A percentile compares a stretch with the other conserved stretches of the same genome.
Conservation (phyloP, 257 asterid species). For the Jacaranda mimosifolia region DNA sequence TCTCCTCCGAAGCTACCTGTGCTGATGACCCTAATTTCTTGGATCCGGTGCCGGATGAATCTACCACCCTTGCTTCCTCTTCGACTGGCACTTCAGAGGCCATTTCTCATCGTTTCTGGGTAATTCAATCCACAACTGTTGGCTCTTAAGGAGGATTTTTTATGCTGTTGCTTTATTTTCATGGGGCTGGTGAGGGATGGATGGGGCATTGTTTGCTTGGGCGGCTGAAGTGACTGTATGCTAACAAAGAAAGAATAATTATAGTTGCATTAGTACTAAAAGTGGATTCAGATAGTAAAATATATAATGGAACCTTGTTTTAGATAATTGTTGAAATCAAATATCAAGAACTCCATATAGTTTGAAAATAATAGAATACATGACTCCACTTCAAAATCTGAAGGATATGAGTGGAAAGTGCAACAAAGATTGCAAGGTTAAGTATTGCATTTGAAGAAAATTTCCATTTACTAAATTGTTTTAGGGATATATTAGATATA, state of each 20-base stretch:
- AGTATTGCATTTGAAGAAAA: neutral
- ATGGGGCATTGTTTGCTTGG: constrained; percentile 18
- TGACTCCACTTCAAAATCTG: constrained; percentile 11
- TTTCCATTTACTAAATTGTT: neutral
- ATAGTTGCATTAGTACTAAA: constrained; percentile 11
- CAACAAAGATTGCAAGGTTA: constrained; percentile 14
- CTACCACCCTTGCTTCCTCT: constrained; percentile 45
- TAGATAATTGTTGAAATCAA: constrained; percentile 5
- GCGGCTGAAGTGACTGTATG: constrained; percentile 22
- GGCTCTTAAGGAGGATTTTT: neutral
- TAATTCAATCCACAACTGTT: constrained; percentile 37
- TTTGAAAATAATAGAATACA: constrained; percentile 5
- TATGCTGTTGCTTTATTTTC: constrained; percentile 1
- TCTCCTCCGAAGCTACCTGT: constrained; percentile 80
- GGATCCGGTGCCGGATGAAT: constrained; percentile 69
- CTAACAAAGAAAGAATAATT: neutral
- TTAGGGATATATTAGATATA: neutral
- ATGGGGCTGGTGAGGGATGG: neutral
- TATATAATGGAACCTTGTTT: constrained; percentile 17
- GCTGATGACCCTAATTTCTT: constrained; percentile 79
- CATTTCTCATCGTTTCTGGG: constrained; percentile 94
- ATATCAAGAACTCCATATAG: neutral
- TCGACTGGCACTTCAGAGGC: constrained; percentile 59
- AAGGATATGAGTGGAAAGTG: constrained; percentile 27
- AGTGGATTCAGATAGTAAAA: neutral